Base-by-base conservation (phyloP, 306 rosid species). In the Quillaja saponaria region DNA sequence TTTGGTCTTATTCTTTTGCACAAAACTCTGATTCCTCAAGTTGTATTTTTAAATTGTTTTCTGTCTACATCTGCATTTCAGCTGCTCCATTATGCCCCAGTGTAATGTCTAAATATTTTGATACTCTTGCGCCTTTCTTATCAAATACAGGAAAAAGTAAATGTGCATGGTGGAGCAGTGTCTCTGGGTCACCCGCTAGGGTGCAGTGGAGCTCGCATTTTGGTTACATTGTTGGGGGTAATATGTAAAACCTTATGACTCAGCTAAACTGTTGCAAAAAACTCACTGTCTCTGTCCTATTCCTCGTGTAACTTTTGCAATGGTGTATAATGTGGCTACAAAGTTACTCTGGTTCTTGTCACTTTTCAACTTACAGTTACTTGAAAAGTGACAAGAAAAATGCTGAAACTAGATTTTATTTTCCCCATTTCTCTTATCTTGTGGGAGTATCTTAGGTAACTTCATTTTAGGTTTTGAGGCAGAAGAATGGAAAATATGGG, bases 161-260 rank as follows among this genome's bases (percentile, higher is more conserved):
- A 91, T 46, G 87, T 18, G 4, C 92, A 91, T 53, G 98, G 98
- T 51, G 96, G 98, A 55, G 95, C 90, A 71, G 96, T 88, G 59
- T 86, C 98, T 58, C 71, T 91, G 84, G 98, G 98, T 51, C 98
- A 91, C 53, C 98, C 96, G 4, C 58, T 91, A 76, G 96, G 96
- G 33, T 88, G 98, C 81, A 91, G 98, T 57, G 98, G 96, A 64
- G 98, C 98, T 82, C 95, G 98, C 41, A 86, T 91, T 76, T 79
- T 88, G 79, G 83, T 88, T 57, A 84, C 98, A 16, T 70, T 91
- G 15, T 76, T 91, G 49, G 98, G 98, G 95, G 96, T 91, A 86
- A 68, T 50, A 63, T 64, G 17, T 38, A 33, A 51, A 8, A 8
- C 6, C 44, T 39, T 11, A 19, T 57, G 48, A 7, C 34, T 57